phyloP scores from a whole-genome alignment of 2,329 filamentous ascomycete species.

The Aspergillus pseudotamarii region DNA sequence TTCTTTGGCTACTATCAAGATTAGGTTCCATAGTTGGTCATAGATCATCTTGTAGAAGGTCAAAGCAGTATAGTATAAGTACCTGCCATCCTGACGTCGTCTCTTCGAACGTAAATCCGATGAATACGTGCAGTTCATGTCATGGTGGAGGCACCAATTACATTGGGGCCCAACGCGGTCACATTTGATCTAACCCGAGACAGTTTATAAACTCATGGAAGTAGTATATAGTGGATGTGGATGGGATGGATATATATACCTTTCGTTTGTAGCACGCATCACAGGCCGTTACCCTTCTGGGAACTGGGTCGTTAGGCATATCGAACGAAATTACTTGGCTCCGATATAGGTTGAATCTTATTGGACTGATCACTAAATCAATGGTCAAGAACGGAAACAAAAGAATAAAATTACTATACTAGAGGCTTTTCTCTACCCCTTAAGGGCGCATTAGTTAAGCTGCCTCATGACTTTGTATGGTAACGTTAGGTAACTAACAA shows the following conservation, averaged over 20 bases:
- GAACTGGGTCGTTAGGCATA: not conserved
- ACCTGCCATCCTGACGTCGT: not conserved
- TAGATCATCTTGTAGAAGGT: not conserved
- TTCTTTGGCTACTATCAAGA: not conserved
- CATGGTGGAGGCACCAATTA: not conserved
- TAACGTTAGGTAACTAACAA: too few relatives aligned
- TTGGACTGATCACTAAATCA: not conserved
- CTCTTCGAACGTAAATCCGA: not conserved
- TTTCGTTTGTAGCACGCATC: not conserved
- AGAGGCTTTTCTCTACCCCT: not conserved
- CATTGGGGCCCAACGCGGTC: not conserved
- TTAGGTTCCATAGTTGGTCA: not conserved
- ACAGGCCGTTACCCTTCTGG: not conserved
- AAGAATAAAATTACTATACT: not conserved
- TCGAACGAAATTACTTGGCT: not conserved
- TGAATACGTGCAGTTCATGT: not conserved
- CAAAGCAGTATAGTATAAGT: not conserved
- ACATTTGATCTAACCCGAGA: not conserved
- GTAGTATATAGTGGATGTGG: not conserved
- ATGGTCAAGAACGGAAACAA: not conserved
- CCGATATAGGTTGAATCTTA: not conserved
- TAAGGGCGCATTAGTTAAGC: too few relatives aligned
- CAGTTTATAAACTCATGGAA: not conserved
- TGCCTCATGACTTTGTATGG: too few relatives aligned
- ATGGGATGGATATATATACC: not conserved